phyloP scores from a whole-genome alignment of 2,329 filamentous ascomycete species.

The Lomentospora prolificans region DNA sequence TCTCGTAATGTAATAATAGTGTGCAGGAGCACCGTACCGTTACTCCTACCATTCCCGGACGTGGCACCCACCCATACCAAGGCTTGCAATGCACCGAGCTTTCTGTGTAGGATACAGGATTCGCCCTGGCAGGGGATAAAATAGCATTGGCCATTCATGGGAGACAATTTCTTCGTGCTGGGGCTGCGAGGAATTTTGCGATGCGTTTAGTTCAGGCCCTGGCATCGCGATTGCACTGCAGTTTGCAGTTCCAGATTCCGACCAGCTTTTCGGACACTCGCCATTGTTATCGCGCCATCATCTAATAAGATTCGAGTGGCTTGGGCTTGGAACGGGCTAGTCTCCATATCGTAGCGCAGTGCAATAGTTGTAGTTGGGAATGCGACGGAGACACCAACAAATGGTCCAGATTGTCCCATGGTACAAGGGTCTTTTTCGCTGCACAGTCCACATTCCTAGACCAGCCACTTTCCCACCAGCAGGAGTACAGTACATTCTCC shows the following conservation, averaged over 20 bases:
- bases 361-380: too few relatives aligned
- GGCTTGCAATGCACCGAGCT: neutral
- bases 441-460: neutral
- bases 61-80: neutral
- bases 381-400: too few relatives aligned
- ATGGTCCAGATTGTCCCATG: neutral
- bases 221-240: neutral
- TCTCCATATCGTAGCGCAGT: neutral
- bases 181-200: neutral
- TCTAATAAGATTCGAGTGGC: constrained; percentile 1
- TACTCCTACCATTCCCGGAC: neutral
- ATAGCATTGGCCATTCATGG: neutral
- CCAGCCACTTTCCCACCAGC: neutral
- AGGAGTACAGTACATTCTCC: neutral
- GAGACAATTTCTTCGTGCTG: neutral
- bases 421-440: neutral
- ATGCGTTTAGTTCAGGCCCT: neutral
- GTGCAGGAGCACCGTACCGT: too few relatives aligned
- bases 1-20: too few relatives aligned
- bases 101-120: too few relatives aligned
- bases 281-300: neutral
- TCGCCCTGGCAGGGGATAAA: neutral
- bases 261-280: neutral
- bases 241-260: neutral
- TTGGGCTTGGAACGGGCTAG: neutral